These are phyloP conservation scores for Penicillium decumbens DNA, from an alignment of 2,329 filamentous ascomycete genomes.

Conservation along the genomic window DNA sequence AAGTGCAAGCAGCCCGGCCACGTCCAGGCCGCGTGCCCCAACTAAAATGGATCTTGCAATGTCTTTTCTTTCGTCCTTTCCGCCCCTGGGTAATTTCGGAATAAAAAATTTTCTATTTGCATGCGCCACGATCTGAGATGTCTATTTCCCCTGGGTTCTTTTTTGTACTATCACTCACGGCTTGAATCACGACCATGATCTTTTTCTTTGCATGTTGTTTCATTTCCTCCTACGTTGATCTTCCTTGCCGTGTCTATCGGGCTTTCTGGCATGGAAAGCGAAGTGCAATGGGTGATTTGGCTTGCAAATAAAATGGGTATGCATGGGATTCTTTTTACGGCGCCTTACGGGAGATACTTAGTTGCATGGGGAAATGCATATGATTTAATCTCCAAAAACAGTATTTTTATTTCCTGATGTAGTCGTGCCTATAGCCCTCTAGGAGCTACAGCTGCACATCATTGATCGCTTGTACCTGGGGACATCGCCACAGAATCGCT, in stretches of 20 bases:
- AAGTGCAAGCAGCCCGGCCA: constrained; percentile 85
- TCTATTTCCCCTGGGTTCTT: constrained; percentile 22
- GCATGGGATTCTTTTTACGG: constrained; percentile 19
- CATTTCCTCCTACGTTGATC: constrained; percentile 11
- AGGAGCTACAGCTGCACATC: constrained; percentile 96
- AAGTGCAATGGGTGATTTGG: constrained; percentile 23
- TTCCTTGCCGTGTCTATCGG: constrained; percentile 16
- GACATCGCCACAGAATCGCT: constrained; percentile 79
- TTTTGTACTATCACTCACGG: constrained; percentile 23
- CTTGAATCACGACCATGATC: constrained; percentile 20
- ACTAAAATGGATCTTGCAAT: constrained; percentile 49
- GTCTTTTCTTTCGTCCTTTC: constrained; percentile 24
- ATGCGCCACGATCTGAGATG: constrained; percentile 29
- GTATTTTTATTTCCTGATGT: neutral
- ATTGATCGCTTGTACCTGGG: constrained; percentile 71
- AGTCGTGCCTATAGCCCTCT: constrained; percentile 2
- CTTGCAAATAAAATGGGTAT: constrained; percentile 21
- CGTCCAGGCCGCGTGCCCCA: constrained; percentile 90
- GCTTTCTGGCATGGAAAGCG: constrained; percentile 13
- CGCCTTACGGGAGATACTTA: constrained; percentile 20
- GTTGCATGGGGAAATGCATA: constrained; percentile 20
- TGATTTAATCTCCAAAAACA: constrained; percentile 5
- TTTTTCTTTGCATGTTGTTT: constrained; percentile 20
- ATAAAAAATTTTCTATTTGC: constrained; percentile 16
- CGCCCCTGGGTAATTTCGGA: constrained; percentile 12